phyloP scores from a whole-genome alignment of 192 early-diverging fungal species.

The Entomortierella beljakovae region DNA sequence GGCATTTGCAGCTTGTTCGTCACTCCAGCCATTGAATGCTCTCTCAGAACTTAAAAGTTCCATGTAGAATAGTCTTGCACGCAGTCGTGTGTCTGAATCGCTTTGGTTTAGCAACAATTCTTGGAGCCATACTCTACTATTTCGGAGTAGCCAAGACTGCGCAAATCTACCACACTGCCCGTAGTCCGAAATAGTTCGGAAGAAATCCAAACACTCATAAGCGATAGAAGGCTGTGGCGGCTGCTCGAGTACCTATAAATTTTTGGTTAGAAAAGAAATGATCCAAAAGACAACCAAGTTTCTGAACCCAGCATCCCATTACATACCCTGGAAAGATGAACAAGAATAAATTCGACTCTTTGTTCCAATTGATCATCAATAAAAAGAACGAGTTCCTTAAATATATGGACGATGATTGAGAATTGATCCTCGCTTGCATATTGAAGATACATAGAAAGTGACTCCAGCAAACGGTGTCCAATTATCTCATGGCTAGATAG shows the following conservation, averaged over 20 bases:
- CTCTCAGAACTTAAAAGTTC: conserved; percentile 47
- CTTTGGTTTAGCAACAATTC: conserved; percentile 31
- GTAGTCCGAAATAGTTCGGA: conserved; percentile 39
- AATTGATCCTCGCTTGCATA: conserved; percentile 47
- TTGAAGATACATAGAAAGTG: conserved; percentile 11
- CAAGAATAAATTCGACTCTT: conserved; percentile 32
- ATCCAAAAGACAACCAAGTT: too few relatives aligned
- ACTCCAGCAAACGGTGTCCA: conserved; percentile 24
- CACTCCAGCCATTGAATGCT: conserved; percentile 50
- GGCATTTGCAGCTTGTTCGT: conserved; percentile 16
- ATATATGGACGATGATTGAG: conserved; percentile 28
- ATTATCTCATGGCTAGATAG: conserved; percentile 21
- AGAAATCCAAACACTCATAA: conserved; percentile 44
- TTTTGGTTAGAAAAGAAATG: background rate
- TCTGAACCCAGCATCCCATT: too few relatives aligned
- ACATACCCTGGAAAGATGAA: conserved; percentile 30
- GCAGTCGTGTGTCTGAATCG: conserved; percentile 29
- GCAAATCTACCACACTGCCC: conserved; percentile 41
- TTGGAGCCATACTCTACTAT: conserved; percentile 31
- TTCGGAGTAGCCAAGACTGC: conserved; percentile 28
- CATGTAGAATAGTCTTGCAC: conserved; percentile 39
- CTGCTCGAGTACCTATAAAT: conserved; percentile 33
- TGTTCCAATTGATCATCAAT: conserved; percentile 16
- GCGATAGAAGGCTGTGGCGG: conserved; percentile 33
- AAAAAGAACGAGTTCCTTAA: conserved; percentile 33